Base-by-base conservation (phyloP, 495 filamentous ascomycete genomes). In the Aspergillus olivimuriae region DNA sequence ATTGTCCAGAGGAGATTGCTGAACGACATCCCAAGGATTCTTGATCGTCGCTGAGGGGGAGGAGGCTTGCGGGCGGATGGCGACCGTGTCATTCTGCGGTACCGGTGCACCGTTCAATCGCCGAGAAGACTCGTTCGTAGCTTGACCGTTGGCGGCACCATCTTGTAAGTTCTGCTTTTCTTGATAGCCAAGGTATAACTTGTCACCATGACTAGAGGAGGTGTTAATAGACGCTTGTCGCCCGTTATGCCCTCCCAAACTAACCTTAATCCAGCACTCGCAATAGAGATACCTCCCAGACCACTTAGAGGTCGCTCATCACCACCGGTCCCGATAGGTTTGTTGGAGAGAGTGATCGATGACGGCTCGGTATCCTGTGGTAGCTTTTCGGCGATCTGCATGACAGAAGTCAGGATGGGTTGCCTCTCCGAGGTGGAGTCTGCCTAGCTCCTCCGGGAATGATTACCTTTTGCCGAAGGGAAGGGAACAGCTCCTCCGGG, bases 11-110 rank as follows among this genome's bases (percentile, higher is more conserved):
- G 82, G 69, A 2, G 88, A 92, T 63, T 98, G 92, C 50, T 80
- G 74, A 4, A 96, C 87, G 11, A 81, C 76, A 49, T 97, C 91
- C 94, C 92, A 96, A 2, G 92, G 90, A 50, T 91, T 95, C 59
- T 86, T 87, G 50, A 88, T 83, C 20, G 76, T 71, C 28, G 62
- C 54, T 12, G 77, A 69, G 30, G 81, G 76, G 3, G 81, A 80
- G 3, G 64, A 66, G 34, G 77, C 62, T 32, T 78, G 77, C 3
- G 72, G 62, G 33, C 80, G 74, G 51, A 84, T 73, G 9, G 84
- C 76, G 11, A 80, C 57, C 39, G 84, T 74, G 54, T 87, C 80
- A 40, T 78, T 75, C 20, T 82, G 81, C 7, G 81, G 64, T 14
- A 94, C 77, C 4, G 89, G 80, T 17, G 81, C 75, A 19, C 91